Evolutionary conservation across 164 flowering plant genomes (phyloP).

Genomic region (Taxillus chinensis): DNA sequence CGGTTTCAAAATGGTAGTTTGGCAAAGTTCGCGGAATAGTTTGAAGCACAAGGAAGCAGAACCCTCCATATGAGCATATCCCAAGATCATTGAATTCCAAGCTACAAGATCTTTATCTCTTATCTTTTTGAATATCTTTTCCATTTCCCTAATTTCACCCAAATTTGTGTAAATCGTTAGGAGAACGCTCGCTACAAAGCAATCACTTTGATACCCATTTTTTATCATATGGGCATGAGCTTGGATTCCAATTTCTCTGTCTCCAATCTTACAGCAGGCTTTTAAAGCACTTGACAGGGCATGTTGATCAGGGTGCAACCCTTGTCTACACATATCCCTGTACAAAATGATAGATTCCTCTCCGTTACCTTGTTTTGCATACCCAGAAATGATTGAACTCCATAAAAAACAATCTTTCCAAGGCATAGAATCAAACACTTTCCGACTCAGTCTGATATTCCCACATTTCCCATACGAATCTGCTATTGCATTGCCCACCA

Average conservation of each 20-base stretch:
- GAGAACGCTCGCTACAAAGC: slow-evolving; percentile 18
- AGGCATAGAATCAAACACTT: slow-evolving; percentile 14
- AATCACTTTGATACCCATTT: slow-evolving; percentile 16
- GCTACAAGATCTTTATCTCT: slow-evolving; percentile 13
- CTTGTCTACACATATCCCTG: slow-evolving; percentile 17
- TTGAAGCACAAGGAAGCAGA: slow-evolving; percentile 8
- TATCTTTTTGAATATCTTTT: slow-evolving; percentile 13
- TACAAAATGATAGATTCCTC: slow-evolving; percentile 14
- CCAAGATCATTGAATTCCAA: slow-evolving; percentile 24
- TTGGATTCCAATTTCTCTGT: slow-evolving; percentile 12
- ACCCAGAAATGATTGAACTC: slow-evolving; percentile 21
- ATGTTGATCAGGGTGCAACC: slow-evolving; percentile 18
- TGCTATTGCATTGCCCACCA: slow-evolving; percentile 15
- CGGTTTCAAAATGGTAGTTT: slow-evolving; percentile 8
- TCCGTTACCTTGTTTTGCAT: slow-evolving; percentile 16
- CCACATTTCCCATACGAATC: slow-evolving; percentile 8
- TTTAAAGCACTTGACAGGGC: slow-evolving; percentile 18
- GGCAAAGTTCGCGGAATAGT: slow-evolving; percentile 12
- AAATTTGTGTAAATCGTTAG: slow-evolving; percentile 11
- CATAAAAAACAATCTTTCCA: slow-evolving; percentile 17
- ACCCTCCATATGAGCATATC: slow-evolving; percentile 15
- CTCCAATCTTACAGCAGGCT: slow-evolving; percentile 18
- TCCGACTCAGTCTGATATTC: background rate
- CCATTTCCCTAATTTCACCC: slow-evolving; percentile 9
- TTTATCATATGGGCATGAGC: slow-evolving; percentile 17